phyloP scores from a whole-genome alignment of 257 asterid species.

The Ballota nigra region DNA sequence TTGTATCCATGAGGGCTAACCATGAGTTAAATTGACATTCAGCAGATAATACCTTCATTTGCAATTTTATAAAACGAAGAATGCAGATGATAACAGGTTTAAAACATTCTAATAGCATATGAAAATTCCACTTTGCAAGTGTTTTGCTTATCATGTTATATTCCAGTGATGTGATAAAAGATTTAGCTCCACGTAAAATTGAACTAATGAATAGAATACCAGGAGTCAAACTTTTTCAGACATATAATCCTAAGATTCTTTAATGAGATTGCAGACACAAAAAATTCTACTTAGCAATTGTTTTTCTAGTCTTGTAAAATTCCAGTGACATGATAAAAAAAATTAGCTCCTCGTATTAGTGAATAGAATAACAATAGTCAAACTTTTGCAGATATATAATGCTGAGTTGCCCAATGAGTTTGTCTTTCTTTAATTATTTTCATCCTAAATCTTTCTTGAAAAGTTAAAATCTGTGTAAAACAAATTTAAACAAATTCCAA shows the following conservation, averaged over 20 bases:
- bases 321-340: no score
- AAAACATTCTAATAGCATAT: not conserved
- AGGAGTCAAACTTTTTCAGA: not conserved
- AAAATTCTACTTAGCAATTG: no score
- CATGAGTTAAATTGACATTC: not conserved
- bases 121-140: not conserved
- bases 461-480: not conserved
- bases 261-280: not conserved
- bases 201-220: not conserved
- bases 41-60: not conserved
- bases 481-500: not conserved
- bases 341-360: not conserved
- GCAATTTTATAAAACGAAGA: not conserved
- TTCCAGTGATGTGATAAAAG: no score
- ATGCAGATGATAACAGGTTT: conserved; percentile 7
- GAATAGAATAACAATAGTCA: not conserved
- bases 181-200: no score
- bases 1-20: conserved; percentile 12
- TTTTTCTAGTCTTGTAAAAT: no score
- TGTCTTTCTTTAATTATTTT: not conserved
- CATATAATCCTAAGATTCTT: not conserved
- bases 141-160: no score
- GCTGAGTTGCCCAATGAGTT: not conserved
- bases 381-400: not conserved
- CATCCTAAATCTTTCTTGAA: not conserved